These are phyloP conservation scores for Exophiala phaeomuriformis DNA, from an alignment of 2,329 filamentous ascomycete genomes.

Conservation along the genomic window DNA sequence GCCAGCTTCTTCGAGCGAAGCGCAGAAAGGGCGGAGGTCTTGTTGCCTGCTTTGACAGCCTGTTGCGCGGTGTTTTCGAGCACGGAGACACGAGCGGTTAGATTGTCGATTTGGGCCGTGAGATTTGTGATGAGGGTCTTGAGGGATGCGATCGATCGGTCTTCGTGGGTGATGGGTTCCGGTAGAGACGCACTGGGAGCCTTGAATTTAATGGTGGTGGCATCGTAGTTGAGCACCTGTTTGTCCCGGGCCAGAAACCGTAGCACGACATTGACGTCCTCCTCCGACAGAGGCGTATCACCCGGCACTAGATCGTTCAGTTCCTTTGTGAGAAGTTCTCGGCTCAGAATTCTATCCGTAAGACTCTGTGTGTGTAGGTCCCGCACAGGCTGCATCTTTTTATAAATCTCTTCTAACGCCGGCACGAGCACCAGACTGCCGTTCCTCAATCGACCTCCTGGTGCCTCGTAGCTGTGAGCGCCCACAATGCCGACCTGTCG, in stretches of 20 bases:
- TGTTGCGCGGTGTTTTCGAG: constrained; percentile 55
- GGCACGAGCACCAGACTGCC: constrained; percentile 44
- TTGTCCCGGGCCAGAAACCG: constrained; percentile 63
- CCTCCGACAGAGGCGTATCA: constrained; percentile 34
- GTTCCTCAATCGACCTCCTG: constrained; percentile 33
- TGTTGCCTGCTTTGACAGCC: constrained; percentile 66
- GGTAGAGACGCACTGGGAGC: constrained; percentile 36
- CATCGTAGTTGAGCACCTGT: constrained; percentile 43
- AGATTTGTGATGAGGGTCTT: constrained; percentile 65
- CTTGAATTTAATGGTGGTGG: constrained; percentile 65
- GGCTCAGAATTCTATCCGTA: constrained; percentile 30
- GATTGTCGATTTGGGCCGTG: constrained; percentile 56
- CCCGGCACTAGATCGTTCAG: constrained; percentile 49
- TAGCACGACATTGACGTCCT: constrained; percentile 63
- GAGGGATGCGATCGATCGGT: constrained; percentile 73
- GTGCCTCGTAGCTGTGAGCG: constrained; percentile 32
- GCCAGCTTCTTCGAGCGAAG: constrained; percentile 76
- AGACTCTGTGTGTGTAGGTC: constrained; percentile 29
- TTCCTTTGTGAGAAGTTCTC: constrained; percentile 54
- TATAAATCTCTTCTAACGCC: constrained; percentile 47
- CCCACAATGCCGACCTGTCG: constrained; percentile 59
- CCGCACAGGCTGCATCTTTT: constrained; percentile 11
- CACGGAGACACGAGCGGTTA: constrained; percentile 49
- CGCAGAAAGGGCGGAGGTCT: constrained; percentile 65
- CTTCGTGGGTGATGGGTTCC: constrained; percentile 61